Conservation (phyloP, 768 basidiomycete species). For the Lyophyllum shimeji region DNA sequence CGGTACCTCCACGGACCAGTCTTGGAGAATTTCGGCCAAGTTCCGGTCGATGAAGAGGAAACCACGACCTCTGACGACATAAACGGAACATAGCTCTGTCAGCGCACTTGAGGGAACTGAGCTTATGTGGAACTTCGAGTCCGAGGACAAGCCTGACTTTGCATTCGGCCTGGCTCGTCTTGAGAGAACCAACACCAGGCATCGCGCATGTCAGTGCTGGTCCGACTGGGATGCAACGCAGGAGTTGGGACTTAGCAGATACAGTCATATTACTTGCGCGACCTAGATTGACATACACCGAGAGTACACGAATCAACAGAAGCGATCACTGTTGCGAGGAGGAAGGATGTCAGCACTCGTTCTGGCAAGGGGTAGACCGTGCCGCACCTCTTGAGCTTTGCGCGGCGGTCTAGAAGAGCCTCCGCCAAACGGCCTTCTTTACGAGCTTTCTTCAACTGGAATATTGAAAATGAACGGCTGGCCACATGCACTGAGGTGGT, state of each 20-base stretch:
- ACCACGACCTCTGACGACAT: too few species aligned
- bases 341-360: background rate
- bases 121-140: too few species aligned
- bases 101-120: too few species aligned
- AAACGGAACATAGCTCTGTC: too few species aligned
- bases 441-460: constrained; percentile 73
- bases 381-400: constrained; percentile 78
- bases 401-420: constrained; percentile 73
- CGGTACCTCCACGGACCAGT: too few species aligned
- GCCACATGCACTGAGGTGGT: background rate
- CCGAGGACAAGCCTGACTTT: too few species aligned
- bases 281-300: constrained; percentile 6
- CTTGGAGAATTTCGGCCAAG: too few species aligned
- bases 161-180: too few species aligned
- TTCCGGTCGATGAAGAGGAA: too few species aligned
- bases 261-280: background rate
- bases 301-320: constrained; percentile 36
- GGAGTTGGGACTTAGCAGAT: background rate
- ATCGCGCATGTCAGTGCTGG: too few species aligned
- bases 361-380: background rate
- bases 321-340: constrained; percentile 40
- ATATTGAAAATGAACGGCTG: background rate
- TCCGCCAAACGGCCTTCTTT: constrained; percentile 83
- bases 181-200: too few species aligned
- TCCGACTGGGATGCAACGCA: background rate